These are phyloP conservation scores for Erodium moschatum DNA, from an alignment of 441 rosid species.

Conservation along the genomic window DNA sequence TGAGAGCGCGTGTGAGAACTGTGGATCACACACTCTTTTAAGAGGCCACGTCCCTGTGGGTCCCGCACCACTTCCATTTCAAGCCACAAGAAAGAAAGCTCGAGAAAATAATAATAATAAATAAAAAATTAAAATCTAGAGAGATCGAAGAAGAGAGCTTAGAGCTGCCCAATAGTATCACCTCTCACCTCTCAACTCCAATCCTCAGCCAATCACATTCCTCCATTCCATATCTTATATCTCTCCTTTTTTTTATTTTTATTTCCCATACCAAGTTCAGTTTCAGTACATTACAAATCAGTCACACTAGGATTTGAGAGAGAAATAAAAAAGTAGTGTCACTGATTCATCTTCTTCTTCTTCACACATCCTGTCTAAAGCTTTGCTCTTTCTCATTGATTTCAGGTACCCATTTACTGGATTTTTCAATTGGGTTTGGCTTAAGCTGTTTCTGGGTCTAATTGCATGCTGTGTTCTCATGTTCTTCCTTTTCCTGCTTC, in stretches of 20 bases:
- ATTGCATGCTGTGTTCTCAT: background rate
- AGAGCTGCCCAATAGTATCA: background rate
- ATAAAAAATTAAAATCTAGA: background rate
- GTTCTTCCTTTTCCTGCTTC: background rate
- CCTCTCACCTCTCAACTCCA: background rate
- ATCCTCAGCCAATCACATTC: background rate
- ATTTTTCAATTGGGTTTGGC: background rate
- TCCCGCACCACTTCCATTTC: background rate
- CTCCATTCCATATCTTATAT: background rate
- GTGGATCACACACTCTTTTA: background rate
- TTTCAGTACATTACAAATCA: background rate
- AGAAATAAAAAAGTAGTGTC: background rate
- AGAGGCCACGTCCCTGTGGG: background rate
- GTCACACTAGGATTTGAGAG: background rate
- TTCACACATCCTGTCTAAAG: background rate
- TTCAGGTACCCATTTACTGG: background rate
- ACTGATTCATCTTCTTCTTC: background rate
- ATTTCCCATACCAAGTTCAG: background rate
- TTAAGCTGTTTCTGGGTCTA: background rate
- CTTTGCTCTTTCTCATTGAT: background rate
- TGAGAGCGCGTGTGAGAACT: constrained; percentile 1
- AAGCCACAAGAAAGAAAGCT: no score
- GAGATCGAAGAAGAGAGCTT: background rate
- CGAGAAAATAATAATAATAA: no score
- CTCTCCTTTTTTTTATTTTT: background rate